Evolutionary conservation across 306 rosid genomes (phyloP), one percentile per base, ranked within the genome.

Genomic region (Inga leiocalycina): DNA sequence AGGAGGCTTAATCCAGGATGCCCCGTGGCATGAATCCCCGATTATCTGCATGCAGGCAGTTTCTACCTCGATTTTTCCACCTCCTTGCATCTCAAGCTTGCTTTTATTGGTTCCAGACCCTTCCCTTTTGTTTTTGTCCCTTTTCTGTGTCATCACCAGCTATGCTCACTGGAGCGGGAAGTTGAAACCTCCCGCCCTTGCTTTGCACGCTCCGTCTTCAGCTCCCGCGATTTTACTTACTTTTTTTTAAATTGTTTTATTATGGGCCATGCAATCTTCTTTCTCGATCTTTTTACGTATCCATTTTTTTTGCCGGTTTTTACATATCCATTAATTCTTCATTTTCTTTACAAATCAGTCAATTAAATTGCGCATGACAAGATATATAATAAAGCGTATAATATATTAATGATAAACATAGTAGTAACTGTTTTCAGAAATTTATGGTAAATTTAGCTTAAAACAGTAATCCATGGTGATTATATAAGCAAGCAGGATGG

Each of bases 11-110:
- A 43, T 41, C 17, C 52, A 2, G 15, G 10, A 22, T 7, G 75
- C 52, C 75, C 15, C 52, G 75, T 70, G 75, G 16, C 75, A 71
- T 43, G 30, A 20, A 70, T 41, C 20, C 76, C 76, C 10, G 37
- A 2, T 11, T 71, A 34, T 44, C 35, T 14, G 37, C 51, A 22
- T 71, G 57, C 32, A 71, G 30, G 51, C 20, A 44, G 30, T 48
- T 8, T 71, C 57, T 45, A 20, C 51, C 76, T 44, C 52, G 52
- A 41, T 70, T 71, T 71, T 24, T 13, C 32, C 34, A 22, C 9
- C 19, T 44, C 19, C 56, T 10, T 5, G 19, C 32, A 27, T 6
- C n/a, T 24, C 20, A 14, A 13, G 35, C 34, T 15, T 10, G 35
- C 20, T 43, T 71, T 45, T 24, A 45, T 22, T 44, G 37, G 57